These are phyloP conservation scores for Annona cherimola DNA, from an alignment of 164 flowering plant genomes.

Conservation along the genomic window DNA sequence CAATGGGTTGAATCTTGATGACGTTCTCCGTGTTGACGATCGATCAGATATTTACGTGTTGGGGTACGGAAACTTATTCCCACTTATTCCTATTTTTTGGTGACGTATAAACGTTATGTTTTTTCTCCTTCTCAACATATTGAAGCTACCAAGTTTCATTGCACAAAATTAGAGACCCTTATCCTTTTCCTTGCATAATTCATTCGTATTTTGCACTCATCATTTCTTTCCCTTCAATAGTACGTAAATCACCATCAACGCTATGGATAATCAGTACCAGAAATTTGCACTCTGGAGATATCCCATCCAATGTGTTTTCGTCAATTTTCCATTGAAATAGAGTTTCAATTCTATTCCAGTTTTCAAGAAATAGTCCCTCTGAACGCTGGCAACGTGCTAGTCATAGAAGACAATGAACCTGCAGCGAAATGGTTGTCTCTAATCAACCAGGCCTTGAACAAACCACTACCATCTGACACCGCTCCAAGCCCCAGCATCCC, in stretches of 20 bases:
- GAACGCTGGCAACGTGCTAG: conserved; percentile 89
- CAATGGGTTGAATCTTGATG: conserved; percentile 43
- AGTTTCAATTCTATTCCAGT: conserved; percentile 22
- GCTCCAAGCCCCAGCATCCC: conserved; percentile 8
- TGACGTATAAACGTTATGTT: background rate
- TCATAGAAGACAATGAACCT: conserved; percentile 74
- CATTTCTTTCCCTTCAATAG: no score
- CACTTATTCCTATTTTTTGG: background rate
- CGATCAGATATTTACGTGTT: conserved; percentile 62
- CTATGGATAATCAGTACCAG: no score
- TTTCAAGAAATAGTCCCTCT: conserved; percentile 93
- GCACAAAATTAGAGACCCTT: no score
- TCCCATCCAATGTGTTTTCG: no score
- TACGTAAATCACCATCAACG: no score
- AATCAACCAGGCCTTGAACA: conserved; percentile 65
- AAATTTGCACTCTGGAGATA: no score
- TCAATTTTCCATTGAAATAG: background rate
- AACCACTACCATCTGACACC: conserved; percentile 9
- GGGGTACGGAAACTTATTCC: conserved; percentile 45
- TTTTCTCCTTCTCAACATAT: background rate
- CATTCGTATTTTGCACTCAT: no score
- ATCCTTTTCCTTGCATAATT: no score
- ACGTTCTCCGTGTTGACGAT: conserved; percentile 44
- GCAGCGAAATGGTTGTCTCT: conserved; percentile 73
- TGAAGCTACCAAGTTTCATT: no score